phyloP scores from a whole-genome alignment of 345 rosid species.

The Eucalyptus pauciflora region DNA sequence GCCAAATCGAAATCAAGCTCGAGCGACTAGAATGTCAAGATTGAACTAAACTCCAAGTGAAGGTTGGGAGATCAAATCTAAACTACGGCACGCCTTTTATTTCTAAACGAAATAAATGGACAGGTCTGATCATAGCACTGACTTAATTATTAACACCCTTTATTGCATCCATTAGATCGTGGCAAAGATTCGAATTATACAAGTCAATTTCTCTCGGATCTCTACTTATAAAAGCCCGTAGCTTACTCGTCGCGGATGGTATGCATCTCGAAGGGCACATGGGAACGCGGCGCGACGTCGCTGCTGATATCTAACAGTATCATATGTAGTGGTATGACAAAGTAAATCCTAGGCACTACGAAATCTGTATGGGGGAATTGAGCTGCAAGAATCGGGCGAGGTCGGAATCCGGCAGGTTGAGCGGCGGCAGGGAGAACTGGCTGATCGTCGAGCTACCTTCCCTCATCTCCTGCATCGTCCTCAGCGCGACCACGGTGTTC shows the following conservation, averaged over 20 bases:
- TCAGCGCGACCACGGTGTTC: constrained; percentile 61
- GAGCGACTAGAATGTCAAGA: neutral
- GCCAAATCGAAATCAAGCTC: neutral
- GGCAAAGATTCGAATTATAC: neutral
- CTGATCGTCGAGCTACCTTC: constrained; percentile 67
- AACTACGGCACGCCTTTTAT: neutral
- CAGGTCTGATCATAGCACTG: neutral
- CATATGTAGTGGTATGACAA: neutral
- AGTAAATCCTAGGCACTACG: neutral
- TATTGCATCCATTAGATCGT: neutral
- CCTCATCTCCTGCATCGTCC: constrained; percentile 75
- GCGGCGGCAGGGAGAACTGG: constrained; percentile 69
- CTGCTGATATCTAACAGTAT: neutral
- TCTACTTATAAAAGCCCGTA: neutral
- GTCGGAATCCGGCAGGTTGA: constrained; percentile 48
- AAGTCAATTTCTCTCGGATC: neutral
- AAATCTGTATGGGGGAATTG: constrained; percentile 45
- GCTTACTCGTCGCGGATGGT: neutral
- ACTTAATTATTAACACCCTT: neutral
- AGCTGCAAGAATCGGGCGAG: constrained; percentile 24
- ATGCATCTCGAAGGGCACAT: neutral
- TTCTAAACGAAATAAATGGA: neutral
- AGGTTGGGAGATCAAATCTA: neutral
- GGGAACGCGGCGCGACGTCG: neutral
- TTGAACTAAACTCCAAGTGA: neutral